Evolutionary conservation across 148 eudicot genomes (phyloP).

Genomic region (Nyssa sinensis): DNA sequence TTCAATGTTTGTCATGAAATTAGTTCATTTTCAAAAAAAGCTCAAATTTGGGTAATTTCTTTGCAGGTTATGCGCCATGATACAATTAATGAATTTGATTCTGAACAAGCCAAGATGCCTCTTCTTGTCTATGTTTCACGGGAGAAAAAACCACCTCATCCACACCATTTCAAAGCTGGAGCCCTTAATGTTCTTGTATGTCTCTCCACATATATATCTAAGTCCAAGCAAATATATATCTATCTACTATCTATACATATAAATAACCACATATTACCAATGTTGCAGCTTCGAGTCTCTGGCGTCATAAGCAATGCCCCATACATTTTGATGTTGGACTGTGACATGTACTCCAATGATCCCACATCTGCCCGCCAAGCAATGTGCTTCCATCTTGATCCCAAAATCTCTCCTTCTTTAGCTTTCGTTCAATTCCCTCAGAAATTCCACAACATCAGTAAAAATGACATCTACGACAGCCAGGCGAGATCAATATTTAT

Average conservation of each 20-base stretch:
- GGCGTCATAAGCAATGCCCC: slow-evolving; percentile 58
- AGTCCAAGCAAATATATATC: background rate
- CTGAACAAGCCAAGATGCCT: slow-evolving; percentile 32
- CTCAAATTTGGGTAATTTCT: background rate
- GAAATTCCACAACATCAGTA: slow-evolving; percentile 39
- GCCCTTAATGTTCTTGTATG: slow-evolving; percentile 62
- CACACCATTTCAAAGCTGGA: slow-evolving; percentile 67
- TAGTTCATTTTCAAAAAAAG: background rate
- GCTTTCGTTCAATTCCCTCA: slow-evolving; percentile 75
- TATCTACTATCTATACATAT: background rate
- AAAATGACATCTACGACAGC: slow-evolving; percentile 60
- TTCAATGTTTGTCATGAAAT: background rate
- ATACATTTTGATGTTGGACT: slow-evolving; percentile 55
- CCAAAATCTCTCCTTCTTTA: slow-evolving; percentile 36
- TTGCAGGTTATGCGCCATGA: slow-evolving; percentile 34
- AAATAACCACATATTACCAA: too few species aligned
- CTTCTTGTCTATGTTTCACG: slow-evolving; percentile 54
- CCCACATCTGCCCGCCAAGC: slow-evolving; percentile 64
- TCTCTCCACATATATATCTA: background rate
- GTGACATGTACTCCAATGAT: slow-evolving; percentile 78
- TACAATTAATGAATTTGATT: background rate
- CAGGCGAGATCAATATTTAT: slow-evolving; percentile 26
- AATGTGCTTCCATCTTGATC: slow-evolving; percentile 81
- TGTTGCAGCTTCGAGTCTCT: slow-evolving; percentile 62
- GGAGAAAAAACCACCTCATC: slow-evolving; percentile 49